Evolutionary conservation across 805 yeast genomes (phyloP).

Genomic region (Debaryomyces castellii): DNA sequence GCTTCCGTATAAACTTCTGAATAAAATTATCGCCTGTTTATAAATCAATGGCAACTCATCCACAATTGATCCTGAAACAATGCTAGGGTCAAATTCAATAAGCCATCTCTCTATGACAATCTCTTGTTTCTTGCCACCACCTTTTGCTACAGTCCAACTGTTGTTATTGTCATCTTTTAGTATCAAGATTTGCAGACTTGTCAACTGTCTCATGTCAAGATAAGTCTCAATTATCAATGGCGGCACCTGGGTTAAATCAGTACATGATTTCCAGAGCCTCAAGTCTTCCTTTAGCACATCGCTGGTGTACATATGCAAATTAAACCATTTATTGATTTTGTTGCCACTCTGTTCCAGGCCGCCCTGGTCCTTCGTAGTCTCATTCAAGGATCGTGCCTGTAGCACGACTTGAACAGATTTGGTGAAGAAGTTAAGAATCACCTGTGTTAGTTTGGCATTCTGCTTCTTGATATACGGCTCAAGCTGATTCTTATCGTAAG

Average conservation of each 20-base stretch:
- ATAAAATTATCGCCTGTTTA: constrained; percentile 69
- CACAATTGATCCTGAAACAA: constrained; percentile 30
- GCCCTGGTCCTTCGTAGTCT: constrained; percentile 8
- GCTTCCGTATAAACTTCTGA: constrained; percentile 71
- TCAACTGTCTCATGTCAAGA: constrained; percentile 61
- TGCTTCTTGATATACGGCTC: constrained; percentile 23
- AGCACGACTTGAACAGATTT: constrained; percentile 60
- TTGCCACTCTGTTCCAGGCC: constrained; percentile 10
- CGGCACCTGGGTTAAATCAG: constrained; percentile 50
- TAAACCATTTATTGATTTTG: constrained; percentile 62
- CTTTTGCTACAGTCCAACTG: constrained; percentile 55
- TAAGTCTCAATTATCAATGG: constrained; percentile 87
- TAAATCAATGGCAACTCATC: constrained; percentile 67
- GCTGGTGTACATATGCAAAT: constrained; percentile 43
- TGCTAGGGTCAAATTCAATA: constrained; percentile 66
- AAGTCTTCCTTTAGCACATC: constrained; percentile 54
- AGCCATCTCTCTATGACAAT: constrained; percentile 95
- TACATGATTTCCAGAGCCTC: constrained; percentile 54
- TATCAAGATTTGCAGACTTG: constrained; percentile 57
- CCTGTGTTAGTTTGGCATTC: constrained; percentile 39
- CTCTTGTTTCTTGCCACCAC: constrained; percentile 67
- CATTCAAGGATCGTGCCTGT: constrained; percentile 40
- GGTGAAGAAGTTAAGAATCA: constrained; percentile 61
- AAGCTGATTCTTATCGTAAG: constrained; percentile 7
- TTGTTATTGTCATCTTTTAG: constrained; percentile 54